A percentile compares a stretch with the other conserved stretches of the same genome.
Evolutionary conservation across 306 rosid species (phyloP).

Genomic region (Vigna mungo): DNA sequence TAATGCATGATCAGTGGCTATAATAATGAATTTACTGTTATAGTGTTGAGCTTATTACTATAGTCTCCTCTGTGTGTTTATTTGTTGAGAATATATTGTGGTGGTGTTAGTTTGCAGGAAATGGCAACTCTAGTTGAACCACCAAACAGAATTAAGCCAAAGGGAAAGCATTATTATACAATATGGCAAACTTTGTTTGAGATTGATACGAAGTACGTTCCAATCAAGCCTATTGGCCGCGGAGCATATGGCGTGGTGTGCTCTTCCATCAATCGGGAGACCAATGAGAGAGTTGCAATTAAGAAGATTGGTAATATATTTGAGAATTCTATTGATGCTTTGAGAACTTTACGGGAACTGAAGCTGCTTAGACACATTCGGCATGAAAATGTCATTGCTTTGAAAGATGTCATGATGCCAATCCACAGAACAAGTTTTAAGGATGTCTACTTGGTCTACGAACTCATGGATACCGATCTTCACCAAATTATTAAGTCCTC

Average conservation of each 20-base stretch:
- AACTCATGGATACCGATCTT: slow-evolving; percentile 95
- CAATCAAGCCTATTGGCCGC: slow-evolving; percentile 83
- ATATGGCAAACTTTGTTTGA: slow-evolving; percentile 85
- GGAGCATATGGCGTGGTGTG: slow-evolving; percentile 91
- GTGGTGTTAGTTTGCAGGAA: slow-evolving; percentile 47
- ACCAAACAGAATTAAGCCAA: slow-evolving; percentile 60
- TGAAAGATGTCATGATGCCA: slow-evolving; percentile 91
- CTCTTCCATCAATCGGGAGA: slow-evolving; percentile 77
- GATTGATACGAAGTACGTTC: slow-evolving; percentile 80
- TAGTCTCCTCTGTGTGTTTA: slow-evolving; percentile 24
- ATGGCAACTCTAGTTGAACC: slow-evolving; percentile 84
- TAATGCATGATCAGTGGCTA: slow-evolving; percentile 32
- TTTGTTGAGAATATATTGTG: slow-evolving; percentile 35
- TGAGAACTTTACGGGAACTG: slow-evolving; percentile 86
- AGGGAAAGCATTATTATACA: slow-evolving; percentile 73
- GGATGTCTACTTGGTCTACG: slow-evolving; percentile 91
- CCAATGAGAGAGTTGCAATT: slow-evolving; percentile 85
- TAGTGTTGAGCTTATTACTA: background rate
- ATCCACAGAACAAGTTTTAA: slow-evolving; percentile 63
- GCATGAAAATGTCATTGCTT: slow-evolving; percentile 81
- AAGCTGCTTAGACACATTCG: slow-evolving; percentile 75
- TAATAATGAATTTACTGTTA: slow-evolving; percentile 13
- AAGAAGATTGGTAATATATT: slow-evolving; percentile 84
- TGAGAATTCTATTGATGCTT: slow-evolving; percentile 66
- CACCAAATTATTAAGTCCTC: slow-evolving; percentile 80